These are phyloP conservation scores for Balakata baccata DNA, from an alignment of 345 rosid species.

Conservation along the genomic window DNA sequence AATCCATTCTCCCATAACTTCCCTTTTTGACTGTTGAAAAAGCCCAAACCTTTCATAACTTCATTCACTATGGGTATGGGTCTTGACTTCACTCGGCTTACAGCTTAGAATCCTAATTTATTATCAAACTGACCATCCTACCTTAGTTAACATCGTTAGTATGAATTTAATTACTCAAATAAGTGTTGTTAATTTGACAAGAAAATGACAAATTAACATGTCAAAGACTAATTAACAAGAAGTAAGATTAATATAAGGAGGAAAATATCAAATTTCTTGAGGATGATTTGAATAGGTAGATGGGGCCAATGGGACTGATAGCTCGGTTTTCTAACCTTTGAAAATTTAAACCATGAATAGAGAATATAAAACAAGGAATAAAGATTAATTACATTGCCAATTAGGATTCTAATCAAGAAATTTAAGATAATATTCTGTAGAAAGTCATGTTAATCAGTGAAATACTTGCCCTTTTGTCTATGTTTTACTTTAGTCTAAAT, in stretches of 20 bases:
- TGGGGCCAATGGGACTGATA: slow-evolving; percentile 2
- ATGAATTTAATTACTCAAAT: too few relatives aligned
- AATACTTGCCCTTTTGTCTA: background rate
- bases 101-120: too few relatives aligned
- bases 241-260: background rate
- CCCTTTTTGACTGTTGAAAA: slow-evolving; percentile 20
- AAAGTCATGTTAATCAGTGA: slow-evolving; percentile 20
- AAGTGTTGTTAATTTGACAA: background rate
- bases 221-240: background rate
- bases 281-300: background rate
- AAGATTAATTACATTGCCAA: slow-evolving; percentile 10
- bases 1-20: slow-evolving; percentile 15
- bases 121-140: too few relatives aligned
- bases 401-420: slow-evolving; percentile 9
- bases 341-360: slow-evolving; percentile 1
- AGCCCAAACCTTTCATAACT: background rate
- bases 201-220: background rate
- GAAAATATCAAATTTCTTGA: background rate
- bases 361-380: background rate
- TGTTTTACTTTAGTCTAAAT: too few relatives aligned
- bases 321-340: background rate
- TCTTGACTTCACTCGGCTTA: too few relatives aligned
- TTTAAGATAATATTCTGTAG: background rate
- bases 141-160: too few relatives aligned
- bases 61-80: background rate